Evolutionary conservation across 2,329 filamentous ascomycete species (phyloP), one percentile per base, ranked within the genome.

Genomic region (Trichoderma pleuroti): DNA sequence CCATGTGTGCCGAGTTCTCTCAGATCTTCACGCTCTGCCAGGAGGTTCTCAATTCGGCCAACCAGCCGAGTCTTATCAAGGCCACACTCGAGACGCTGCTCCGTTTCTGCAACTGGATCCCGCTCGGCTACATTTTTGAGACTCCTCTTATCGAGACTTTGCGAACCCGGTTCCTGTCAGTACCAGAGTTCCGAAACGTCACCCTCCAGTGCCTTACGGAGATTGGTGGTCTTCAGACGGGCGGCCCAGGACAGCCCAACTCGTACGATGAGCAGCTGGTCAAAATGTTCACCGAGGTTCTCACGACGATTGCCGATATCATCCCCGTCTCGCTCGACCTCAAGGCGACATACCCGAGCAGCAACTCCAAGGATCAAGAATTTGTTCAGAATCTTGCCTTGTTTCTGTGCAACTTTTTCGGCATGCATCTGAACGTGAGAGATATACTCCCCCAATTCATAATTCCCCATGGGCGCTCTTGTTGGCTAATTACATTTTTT

Each of bases 41-140:
- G 62, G 95, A 99, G 80, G 95, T 99, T 67, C 86, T 99, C 75
- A 93, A 91, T 76, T 96, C 93, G 36, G 96, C 95, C 57, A 93
- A 92, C 76, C 93, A 97, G 81, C 87, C 92, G 49, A 97, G 91
- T 78, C 86, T 99, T 69, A 91, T 99, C 83, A 97, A 96, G 84
- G 93, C 95, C n/a, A 99, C 96, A 0, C 87, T 99, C 68, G 94
- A 98, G 84, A 99, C 96, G 0, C 86, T 99, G 42, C 87, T 99
- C 68, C 93, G 94, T 72, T 99, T 99, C 82, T 92, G 97, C 80
- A 98, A 98, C 86, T 99, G 96, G 96, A 99, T 99, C 70, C 96
- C 96, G 0, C 85, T 99, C 49, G 96, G 97, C 70, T 99, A 98
- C 83, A 98, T 99, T 76, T 99, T 99, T 82, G 96, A 99, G 86